Evolutionary conservation across 2,329 filamentous ascomycete species (phyloP).

Genomic region (Sarocladium oryzae): DNA sequence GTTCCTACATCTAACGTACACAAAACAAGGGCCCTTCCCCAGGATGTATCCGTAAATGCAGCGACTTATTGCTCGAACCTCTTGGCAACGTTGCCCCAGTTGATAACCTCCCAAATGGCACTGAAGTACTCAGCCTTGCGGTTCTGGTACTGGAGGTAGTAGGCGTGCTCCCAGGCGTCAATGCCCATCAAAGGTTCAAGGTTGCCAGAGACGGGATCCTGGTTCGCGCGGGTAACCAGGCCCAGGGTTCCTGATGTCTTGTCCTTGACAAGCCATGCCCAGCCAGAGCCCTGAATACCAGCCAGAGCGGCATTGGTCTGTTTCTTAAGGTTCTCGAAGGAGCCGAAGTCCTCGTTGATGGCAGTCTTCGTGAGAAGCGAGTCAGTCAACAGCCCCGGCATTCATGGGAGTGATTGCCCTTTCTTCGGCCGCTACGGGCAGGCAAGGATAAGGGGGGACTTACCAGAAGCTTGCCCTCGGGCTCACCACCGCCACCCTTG

Average conservation of each 20-base stretch:
- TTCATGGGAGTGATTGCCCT: neutral
- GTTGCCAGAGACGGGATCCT: slow-evolving; percentile 81
- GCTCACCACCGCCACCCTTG: slow-evolving; percentile 55
- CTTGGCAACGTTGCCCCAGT: slow-evolving; percentile 87
- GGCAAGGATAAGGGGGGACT: slow-evolving; percentile 38
- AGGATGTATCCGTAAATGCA: neutral
- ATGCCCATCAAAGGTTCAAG: slow-evolving; percentile 79
- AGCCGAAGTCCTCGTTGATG: slow-evolving; percentile 63
- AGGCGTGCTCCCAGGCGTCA: slow-evolving; percentile 95
- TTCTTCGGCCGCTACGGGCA: neutral
- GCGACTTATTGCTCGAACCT: slow-evolving; percentile 51
- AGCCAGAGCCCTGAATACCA: slow-evolving; percentile 78
- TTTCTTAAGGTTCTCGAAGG: slow-evolving; percentile 56
- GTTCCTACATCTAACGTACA: slow-evolving; percentile 5
- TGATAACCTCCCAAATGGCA: slow-evolving; percentile 90
- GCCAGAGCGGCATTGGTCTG: slow-evolving; percentile 64
- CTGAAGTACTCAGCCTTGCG: slow-evolving; percentile 94
- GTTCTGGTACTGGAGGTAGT: slow-evolving; percentile 95
- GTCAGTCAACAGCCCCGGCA: neutral
- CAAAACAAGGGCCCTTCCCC: neutral
- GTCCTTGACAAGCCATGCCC: slow-evolving; percentile 82
- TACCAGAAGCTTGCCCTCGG: slow-evolving; percentile 54
- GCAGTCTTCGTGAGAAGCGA: slow-evolving; percentile 32
- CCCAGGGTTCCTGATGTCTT: slow-evolving; percentile 53
- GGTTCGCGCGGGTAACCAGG: slow-evolving; percentile 72